Percentiles rank a stretch among this genome's conserved stretches.
Evolutionary conservation across 768 basidiomycete species (phyloP).

Genomic region (Leccinum variicolor): DNA sequence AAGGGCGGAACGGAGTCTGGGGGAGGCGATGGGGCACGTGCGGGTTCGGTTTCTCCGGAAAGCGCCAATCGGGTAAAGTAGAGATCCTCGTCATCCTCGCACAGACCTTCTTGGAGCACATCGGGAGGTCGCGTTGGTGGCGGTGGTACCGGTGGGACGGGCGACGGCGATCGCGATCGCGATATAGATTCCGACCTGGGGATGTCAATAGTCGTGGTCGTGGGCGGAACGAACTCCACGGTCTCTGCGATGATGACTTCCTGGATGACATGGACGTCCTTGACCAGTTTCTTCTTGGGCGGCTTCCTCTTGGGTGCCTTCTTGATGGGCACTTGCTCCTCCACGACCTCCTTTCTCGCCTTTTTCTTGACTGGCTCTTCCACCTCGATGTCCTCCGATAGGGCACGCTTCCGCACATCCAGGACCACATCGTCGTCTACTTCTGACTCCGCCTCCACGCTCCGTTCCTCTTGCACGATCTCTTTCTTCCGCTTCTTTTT

Average conservation of each 20-base stretch:
- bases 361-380: slow-evolving; percentile 31
- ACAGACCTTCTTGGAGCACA: slow-evolving; percentile 53
- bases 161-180: slow-evolving; percentile 47
- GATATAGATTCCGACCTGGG: slow-evolving; percentile 38
- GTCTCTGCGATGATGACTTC: slow-evolving; percentile 51
- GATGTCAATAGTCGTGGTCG: slow-evolving; percentile 49
- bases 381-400: slow-evolving; percentile 38
- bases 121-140: slow-evolving; percentile 51
- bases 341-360: slow-evolving; percentile 31
- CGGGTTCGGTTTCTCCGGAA: slow-evolving; percentile 24
- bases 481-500: slow-evolving; percentile 62
- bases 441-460: slow-evolving; percentile 57
- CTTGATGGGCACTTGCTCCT: slow-evolving; percentile 37
- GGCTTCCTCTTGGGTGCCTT: slow-evolving; percentile 35
- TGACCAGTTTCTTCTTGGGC: slow-evolving; percentile 29
- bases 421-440: slow-evolving; percentile 44
- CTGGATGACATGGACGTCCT: slow-evolving; percentile 41
- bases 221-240: slow-evolving; percentile 46
- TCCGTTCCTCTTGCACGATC: slow-evolving; percentile 30
- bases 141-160: slow-evolving; percentile 39
- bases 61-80: slow-evolving; percentile 59
- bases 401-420: slow-evolving; percentile 42
- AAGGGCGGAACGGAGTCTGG: slow-evolving; percentile 48
- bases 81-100: slow-evolving; percentile 86
- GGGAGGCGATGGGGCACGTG: slow-evolving; percentile 29